phyloP scores from a whole-genome alignment of 306 rosid genomes.

The Hippophae rhamnoides region DNA sequence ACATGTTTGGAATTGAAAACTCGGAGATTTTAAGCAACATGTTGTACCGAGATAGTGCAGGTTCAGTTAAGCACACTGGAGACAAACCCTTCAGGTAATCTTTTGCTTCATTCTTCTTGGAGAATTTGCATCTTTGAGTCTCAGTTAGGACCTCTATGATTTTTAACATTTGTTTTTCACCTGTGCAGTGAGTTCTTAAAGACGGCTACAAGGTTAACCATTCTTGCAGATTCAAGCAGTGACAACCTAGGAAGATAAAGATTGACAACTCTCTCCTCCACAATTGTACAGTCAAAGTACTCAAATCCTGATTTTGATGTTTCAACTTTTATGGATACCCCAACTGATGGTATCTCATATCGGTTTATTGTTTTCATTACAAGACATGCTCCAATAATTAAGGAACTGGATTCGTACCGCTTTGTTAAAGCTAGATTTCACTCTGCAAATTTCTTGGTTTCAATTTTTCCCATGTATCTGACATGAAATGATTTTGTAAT shows the following conservation, averaged over 20 bases:
- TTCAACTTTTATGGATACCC: too few species aligned
- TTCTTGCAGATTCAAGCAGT: conserved; percentile 26
- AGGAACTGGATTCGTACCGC: too few species aligned
- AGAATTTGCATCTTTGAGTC: neutral
- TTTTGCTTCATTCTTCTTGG: neutral
- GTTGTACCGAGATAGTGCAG: conserved; percentile 33
- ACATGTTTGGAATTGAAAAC: conserved; percentile 36
- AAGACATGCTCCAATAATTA: too few species aligned
- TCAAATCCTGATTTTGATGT: too few species aligned
- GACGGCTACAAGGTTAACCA: conserved; percentile 49
- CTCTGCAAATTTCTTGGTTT: too few species aligned
- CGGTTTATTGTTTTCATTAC: too few species aligned
- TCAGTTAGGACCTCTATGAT: neutral
- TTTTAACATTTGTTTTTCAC: neutral
- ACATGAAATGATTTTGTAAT: too few species aligned
- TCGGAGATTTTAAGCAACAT: conserved; percentile 27
- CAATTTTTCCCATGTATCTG: too few species aligned
- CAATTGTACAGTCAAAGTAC: too few species aligned
- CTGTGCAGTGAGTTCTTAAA: conserved; percentile 47
- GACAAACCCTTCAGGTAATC: conserved; percentile 40
- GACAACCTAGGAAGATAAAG: conserved; percentile 18
- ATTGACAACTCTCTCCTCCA: conserved; percentile 8
- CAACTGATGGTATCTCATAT: too few species aligned
- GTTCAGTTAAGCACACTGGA: conserved; percentile 22
- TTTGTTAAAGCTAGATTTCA: too few species aligned